Evolutionary conservation across 2,329 filamentous ascomycete species (phyloP).

Genomic region (Pseudogymnoascus sp.): DNA sequence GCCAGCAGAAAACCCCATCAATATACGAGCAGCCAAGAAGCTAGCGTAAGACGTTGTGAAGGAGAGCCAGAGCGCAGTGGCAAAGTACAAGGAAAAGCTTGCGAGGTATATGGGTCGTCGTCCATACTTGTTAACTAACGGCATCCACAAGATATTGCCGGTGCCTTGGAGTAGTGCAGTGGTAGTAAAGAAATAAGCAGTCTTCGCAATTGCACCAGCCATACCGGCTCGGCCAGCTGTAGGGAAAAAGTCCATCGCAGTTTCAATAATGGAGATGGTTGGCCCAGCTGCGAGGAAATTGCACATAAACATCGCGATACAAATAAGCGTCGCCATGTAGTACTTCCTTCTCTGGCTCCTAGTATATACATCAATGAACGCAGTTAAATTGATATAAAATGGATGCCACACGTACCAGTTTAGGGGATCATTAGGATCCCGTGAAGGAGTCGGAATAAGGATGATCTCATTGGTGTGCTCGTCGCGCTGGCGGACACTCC

Average conservation of each 20-base stretch:
- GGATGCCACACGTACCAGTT: slow-evolving; percentile 24
- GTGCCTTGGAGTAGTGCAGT: slow-evolving; percentile 18
- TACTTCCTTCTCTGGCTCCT: background rate
- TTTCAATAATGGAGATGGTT: slow-evolving; percentile 18
- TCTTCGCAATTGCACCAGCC: slow-evolving; percentile 15
- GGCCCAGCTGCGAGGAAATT: slow-evolving; percentile 23
- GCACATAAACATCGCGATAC: slow-evolving; percentile 20
- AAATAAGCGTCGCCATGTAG: slow-evolving; percentile 18
- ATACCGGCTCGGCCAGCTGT: slow-evolving; percentile 10
- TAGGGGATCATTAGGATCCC: slow-evolving; percentile 32
- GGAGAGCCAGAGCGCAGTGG: slow-evolving; percentile 15
- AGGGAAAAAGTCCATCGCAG: slow-evolving; percentile 19
- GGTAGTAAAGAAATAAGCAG: slow-evolving; percentile 21
- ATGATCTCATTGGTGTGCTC: slow-evolving; percentile 25
- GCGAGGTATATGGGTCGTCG: slow-evolving; percentile 18
- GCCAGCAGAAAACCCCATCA: slow-evolving; percentile 19
- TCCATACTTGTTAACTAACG: slow-evolving; percentile 22
- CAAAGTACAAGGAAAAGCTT: slow-evolving; percentile 17
- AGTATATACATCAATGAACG: background rate
- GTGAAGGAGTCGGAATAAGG: slow-evolving; percentile 27
- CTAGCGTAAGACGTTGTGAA: slow-evolving; percentile 16
- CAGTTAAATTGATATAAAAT: background rate
- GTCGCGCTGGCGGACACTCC: slow-evolving; percentile 18
- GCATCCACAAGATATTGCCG: slow-evolving; percentile 22
- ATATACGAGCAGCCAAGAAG: slow-evolving; percentile 18